A percentile compares a stretch with the other conserved stretches of the same genome.
These are phyloP conservation scores for Aspergillus steynii DNA, from an alignment of 495 filamentous ascomycete genomes.

Conservation along the genomic window DNA sequence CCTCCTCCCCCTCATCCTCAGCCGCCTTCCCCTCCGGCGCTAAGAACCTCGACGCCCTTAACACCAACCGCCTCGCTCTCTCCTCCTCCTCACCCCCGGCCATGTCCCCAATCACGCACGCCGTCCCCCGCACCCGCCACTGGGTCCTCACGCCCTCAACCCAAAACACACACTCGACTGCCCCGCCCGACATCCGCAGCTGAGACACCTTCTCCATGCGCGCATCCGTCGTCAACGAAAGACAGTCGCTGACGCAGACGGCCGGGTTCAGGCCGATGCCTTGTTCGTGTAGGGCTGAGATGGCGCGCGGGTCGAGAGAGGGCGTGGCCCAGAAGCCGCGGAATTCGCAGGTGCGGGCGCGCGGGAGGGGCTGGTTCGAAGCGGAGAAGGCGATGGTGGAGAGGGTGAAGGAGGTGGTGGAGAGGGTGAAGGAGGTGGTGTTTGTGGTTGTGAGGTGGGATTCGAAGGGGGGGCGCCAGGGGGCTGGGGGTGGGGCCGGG, in stretches of 20 bases:
- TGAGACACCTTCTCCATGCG: conserved; percentile 81
- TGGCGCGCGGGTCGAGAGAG: conserved; percentile 42
- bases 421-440: conserved; percentile 22
- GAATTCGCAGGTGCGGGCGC: conserved; percentile 67
- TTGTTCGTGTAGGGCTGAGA: conserved; percentile 66
- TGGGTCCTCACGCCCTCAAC: conserved; percentile 66
- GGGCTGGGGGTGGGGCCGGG: conserved; percentile 29
- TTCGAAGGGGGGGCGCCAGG: conserved; percentile 70
- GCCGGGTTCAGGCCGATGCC: conserved; percentile 56
- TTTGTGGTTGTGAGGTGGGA: conserved; percentile 59
- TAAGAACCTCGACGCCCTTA: conserved; percentile 25
- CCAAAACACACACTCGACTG: conserved; percentile 86
- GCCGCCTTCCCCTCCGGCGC: conserved; percentile 24
- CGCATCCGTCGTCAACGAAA: conserved; percentile 82
- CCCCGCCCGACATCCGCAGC: conserved; percentile 55
- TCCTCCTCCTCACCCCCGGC: conserved; percentile 51
- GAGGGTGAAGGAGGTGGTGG: conserved; percentile 74
- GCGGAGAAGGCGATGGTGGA: conserved; percentile 57
- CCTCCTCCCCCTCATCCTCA: conserved; percentile 17
- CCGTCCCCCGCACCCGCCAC: conserved; percentile 79
- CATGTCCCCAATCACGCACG: conserved; percentile 68
- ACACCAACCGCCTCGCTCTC: conserved; percentile 44
- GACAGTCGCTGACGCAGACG: conserved; percentile 70
- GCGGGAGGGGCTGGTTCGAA: conserved; percentile 47
- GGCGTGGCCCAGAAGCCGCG: conserved; percentile 80